Evolutionary conservation across 2,329 filamentous ascomycete species (phyloP), one percentile per base, ranked within the genome.

Genomic region (Xylaria digitata): DNA sequence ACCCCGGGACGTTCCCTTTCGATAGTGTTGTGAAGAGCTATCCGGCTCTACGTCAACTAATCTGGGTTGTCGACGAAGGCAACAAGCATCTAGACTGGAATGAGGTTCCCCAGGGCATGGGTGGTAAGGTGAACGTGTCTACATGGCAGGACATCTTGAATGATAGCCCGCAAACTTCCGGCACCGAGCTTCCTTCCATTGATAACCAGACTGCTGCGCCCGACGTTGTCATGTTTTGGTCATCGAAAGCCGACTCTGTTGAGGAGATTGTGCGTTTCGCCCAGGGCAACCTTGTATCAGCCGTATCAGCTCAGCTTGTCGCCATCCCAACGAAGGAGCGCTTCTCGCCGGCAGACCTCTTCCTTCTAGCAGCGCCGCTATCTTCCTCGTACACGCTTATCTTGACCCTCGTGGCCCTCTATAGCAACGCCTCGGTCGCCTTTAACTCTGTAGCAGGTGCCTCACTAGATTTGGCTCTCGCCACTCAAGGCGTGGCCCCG

Each of bases 1-100:
- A 91, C 37, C 94, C 95, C 2, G 96, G 96, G 48, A 89, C 91
- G n/a, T 87, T 98, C 65, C 92, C 96, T 23, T 88, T 97, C 49
- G 90, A 93, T 69, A 82, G 86, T 43, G 86, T 97, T 13, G 86
- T 89, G 59, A 87, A 90, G 74, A 85, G 84, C 60, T 93, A 92
- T 74, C 85, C 90, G 5, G 85, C 86, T 43, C 85, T 99, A 52
- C 90, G 89, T 68, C 89, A 94, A 72, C 85, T 97, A 37, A 87
- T 97, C 73, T 98, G 94, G 93, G 94, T 97, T 13, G 93, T 96
- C 5, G 95, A 97, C 74, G 88, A 93, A 75, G 93, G 93, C 48
- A 97, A 90, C 82, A 88, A 89, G 73, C 95, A 98, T 77, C 91
- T 99, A 86, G 94, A 97, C 80, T 99, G 95, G 94, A 94, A 93